These are phyloP conservation scores for Pseudonitzschia pungens DNA, from an alignment of 108 stramenopile species.

Conservation along the genomic window DNA sequence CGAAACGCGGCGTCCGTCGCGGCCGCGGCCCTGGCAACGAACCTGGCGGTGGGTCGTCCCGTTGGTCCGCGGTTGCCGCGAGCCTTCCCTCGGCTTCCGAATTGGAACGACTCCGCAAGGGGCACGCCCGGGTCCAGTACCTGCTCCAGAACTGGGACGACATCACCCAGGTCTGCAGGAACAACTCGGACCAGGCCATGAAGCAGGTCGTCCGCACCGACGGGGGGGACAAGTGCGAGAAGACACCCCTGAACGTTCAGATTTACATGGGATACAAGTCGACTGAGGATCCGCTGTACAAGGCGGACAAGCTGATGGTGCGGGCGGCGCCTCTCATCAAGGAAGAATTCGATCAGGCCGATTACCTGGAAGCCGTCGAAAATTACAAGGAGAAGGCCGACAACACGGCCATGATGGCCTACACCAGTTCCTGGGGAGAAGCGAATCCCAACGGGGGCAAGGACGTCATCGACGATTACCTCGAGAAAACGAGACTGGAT, in stretches of 20 bases:
- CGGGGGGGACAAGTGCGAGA: slow-evolving; percentile 59
- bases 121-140: slow-evolving; percentile 66
- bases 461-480: slow-evolving; percentile 77
- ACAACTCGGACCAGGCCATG: slow-evolving; percentile 52
- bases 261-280: slow-evolving; percentile 41
- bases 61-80: slow-evolving; percentile 4
- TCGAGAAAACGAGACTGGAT: slow-evolving; percentile 63
- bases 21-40: background rate
- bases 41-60: background rate
- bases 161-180: slow-evolving; percentile 62
- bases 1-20: background rate
- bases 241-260: slow-evolving; percentile 59
- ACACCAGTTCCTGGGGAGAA: slow-evolving; percentile 35
- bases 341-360: slow-evolving; percentile 47
- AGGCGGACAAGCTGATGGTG: slow-evolving; percentile 72
- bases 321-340: slow-evolving; percentile 60
- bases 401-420: slow-evolving; percentile 53
- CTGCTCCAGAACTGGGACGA: slow-evolving; percentile 70
- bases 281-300: slow-evolving; percentile 68
- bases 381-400: slow-evolving; percentile 74
- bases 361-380: slow-evolving; percentile 74
- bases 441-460: slow-evolving; percentile 75
- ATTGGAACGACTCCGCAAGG: slow-evolving; percentile 56
- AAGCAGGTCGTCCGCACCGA: slow-evolving; percentile 78
- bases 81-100: slow-evolving; percentile 46